phyloP scores from a whole-genome alignment of 768 basidiomycete species.

The Chiua virens region DNA sequence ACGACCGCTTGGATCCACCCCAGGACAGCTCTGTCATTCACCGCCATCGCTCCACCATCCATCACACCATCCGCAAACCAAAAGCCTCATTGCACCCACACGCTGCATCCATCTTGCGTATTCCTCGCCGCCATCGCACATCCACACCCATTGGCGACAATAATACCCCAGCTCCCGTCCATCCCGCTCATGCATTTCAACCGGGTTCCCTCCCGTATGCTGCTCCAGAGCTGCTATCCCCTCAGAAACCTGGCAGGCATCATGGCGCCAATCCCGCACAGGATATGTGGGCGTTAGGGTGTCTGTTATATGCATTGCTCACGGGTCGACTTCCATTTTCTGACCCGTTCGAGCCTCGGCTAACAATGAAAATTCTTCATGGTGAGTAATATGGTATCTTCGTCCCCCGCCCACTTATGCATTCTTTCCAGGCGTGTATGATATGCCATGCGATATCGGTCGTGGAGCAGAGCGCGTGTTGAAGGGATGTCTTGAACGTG shows the following conservation, averaged over 20 bases:
- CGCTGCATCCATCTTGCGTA: constrained; percentile 27
- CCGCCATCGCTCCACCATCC: constrained; percentile 30
- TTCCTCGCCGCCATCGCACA: constrained; percentile 49
- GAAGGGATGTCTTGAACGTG: constrained; percentile 74
- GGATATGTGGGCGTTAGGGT: constrained; percentile 95
- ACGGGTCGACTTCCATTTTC: constrained; percentile 83
- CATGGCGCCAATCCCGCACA: constrained; percentile 60
- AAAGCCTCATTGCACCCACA: constrained; percentile 19
- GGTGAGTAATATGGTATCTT: constrained; percentile 46
- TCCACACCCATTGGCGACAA: constrained; percentile 42
- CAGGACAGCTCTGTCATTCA: constrained; percentile 7
- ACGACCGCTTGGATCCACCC: constrained; percentile 21
- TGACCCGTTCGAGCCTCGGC: constrained; percentile 87
- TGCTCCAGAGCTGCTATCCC: constrained; percentile 80
- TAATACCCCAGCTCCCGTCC: constrained; percentile 27
- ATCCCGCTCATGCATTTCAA: constrained; percentile 47
- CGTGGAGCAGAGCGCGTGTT: constrained; percentile 69
- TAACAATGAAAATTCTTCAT: constrained; percentile 89
- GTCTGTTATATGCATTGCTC: constrained; percentile 83
- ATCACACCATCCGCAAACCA: constrained; percentile 25
- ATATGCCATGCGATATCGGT: constrained; percentile 55
- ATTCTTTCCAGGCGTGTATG: constrained; percentile 58
- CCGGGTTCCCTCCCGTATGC: constrained; percentile 91
- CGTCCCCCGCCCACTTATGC: constrained; percentile 7
- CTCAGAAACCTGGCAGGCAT: constrained; percentile 44